Evolutionary conservation across 2,329 filamentous ascomycete species (phyloP), one percentile per base, ranked within the genome.

Genomic region (Cladophialophora psammophila): DNA sequence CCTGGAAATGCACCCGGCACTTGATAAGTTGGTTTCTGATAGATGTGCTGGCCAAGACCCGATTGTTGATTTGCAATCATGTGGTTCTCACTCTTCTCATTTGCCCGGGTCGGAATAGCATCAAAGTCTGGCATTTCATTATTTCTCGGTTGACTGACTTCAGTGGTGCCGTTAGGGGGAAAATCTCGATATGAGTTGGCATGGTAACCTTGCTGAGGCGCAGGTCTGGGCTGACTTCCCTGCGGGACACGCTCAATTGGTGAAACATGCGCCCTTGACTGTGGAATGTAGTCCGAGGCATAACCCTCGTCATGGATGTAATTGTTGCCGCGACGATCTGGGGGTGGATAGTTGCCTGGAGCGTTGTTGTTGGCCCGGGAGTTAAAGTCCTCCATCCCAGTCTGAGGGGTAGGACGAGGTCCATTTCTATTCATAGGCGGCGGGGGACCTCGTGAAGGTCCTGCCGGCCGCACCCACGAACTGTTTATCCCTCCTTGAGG

Each of bases 81-180:
- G n/a, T 62, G 56, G 15, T 68, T 66, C 42, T 65, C 56, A 5
- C 66, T 63, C 58, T 68, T 69, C 40, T 68, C 62, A 32, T 67
- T 63, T 26, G 65, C 57, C 57, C 62, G 64, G 34, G 68, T 70
- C 10, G 68, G 67, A 31, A 85, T 83, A 2, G 83, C 84, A 73
- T 88, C 86, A 71, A 89, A 89, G 70, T 90, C 85, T 2, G 87
- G 87, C 86, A 89, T 88, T 56, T 88, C 86, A 18, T 82, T 81
- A 57, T 52, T 65, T 32, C 55, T 87, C 84, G 34, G 58, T 15
- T 60, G 60, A n/a, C 26, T 26, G 34, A 59, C 76, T 73, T 42
- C 76, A 63, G 69, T 72, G 71, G 72, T 67, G 54, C 76, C 73
- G 34, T 48, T 32, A 40, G 57, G 18, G 15, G 34, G 36, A 32